A percentile compares a stretch with the other conserved stretches of the same genome.
Conservation (phyloP, 2,329 filamentous ascomycete genomes). For the Diaporthe vaccinii region DNA sequence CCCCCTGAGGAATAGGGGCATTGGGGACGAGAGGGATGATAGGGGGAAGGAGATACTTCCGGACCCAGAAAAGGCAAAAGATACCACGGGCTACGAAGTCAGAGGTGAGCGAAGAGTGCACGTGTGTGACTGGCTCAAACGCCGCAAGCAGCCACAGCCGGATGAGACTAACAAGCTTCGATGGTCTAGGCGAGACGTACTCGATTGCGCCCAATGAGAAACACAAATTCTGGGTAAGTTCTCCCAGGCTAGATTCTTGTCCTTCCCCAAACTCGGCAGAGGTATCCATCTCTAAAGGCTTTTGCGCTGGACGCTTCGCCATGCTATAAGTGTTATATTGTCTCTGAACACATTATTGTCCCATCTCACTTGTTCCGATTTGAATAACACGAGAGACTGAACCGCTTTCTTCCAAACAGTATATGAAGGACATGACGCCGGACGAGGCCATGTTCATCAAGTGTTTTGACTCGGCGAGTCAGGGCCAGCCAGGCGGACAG, state of each 20-base stretch:
- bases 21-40: constrained; percentile 62
- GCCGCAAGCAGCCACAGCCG: background rate
- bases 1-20: constrained; percentile 56
- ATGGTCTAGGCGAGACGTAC: constrained; percentile 69
- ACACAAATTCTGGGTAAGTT: constrained; percentile 67
- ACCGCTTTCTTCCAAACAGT: constrained; percentile 47
- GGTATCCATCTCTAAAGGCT: background rate
- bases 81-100: constrained; percentile 72
- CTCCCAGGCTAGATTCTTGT: too few relatives aligned
- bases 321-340: background rate
- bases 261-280: background rate
- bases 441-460: constrained; percentile 64
- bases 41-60: constrained; percentile 70
- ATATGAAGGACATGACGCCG: constrained; percentile 76
- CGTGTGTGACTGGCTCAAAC: background rate
- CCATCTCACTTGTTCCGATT: background rate
- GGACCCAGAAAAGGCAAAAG: constrained; percentile 58
- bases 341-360: background rate
- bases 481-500: constrained; percentile 51
- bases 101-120: constrained; percentile 48
- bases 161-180: background rate
- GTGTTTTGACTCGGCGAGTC: constrained; percentile 65
- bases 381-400: background rate
- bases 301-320: background rate
- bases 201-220: constrained; percentile 67